A percentile compares a stretch with the other conserved stretches of the same genome.
These are phyloP conservation scores for Phytophthora macrochlamydospora DNA, from an alignment of 352 stramenopile species.

Conservation along the genomic window DNA sequence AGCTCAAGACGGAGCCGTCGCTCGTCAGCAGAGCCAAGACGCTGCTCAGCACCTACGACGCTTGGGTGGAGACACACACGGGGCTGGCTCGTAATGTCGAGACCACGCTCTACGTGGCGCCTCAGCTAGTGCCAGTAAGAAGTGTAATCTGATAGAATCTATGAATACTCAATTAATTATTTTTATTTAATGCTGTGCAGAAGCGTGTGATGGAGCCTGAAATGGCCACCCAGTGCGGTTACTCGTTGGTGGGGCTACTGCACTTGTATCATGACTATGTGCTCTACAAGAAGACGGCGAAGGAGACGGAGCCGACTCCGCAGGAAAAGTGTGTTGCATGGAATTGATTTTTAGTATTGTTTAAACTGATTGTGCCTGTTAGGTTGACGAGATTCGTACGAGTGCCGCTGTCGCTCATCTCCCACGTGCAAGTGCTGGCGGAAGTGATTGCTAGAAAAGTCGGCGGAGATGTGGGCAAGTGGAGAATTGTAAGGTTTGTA, in stretches of 20 bases:
- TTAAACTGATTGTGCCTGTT: background rate
- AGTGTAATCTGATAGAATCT: background rate
- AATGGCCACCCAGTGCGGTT: constrained; percentile 74
- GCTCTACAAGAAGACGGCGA: constrained; percentile 61
- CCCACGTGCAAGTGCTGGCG: constrained; percentile 80
- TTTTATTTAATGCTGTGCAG: constrained; percentile 11
- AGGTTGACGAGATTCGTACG: constrained; percentile 64
- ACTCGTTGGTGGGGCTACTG: constrained; percentile 77
- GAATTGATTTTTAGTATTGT: no score
- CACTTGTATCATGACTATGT: constrained; percentile 87
- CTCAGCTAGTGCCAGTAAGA: constrained; percentile 72
- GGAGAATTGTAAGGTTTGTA: constrained; percentile 54
- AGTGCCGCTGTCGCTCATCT: constrained; percentile 77
- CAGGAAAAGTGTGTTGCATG: constrained; percentile 34
- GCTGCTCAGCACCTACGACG: constrained; percentile 61
- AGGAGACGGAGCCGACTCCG: constrained; percentile 21
- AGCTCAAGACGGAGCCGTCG: background rate
- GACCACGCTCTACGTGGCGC: constrained; percentile 77
- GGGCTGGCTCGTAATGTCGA: constrained; percentile 76
- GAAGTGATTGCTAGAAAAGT: constrained; percentile 78
- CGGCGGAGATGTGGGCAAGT: constrained; percentile 71
- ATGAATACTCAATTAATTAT: background rate
- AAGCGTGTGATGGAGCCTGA: constrained; percentile 68
- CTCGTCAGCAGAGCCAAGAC: background rate
- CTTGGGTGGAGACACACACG: constrained; percentile 66